Evolutionary conservation across 2,329 filamentous ascomycete genomes (phyloP), one percentile per base, ranked within the genome.

Genomic region (Aspergillus caelatus): DNA sequence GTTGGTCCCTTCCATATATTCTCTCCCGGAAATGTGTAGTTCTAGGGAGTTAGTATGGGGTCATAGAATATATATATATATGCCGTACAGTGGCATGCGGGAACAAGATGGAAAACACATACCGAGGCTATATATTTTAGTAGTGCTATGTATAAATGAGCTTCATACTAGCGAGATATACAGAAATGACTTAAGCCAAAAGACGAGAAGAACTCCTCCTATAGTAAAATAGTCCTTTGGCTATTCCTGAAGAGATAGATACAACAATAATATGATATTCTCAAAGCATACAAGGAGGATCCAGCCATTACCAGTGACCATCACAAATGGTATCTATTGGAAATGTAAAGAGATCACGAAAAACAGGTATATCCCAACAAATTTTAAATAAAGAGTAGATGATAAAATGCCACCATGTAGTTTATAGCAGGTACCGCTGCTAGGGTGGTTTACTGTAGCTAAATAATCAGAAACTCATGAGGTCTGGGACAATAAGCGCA

Each of bases 391-490:
- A 30, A 52, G 26, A 26, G 26, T 26, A 26, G 7, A 26, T 8
- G 26, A 50, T 21, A 32, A 30, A 21, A 4, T 19, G 32, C 46
- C 46, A 34, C 43, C 39, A 36, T 53, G n/a, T 43, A 57, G 50
- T 21, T 34, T 19, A 36, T 46, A 59, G 43, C 36, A 55, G 52
- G 32, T 5, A 8, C 36, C 14, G 21, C 34, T 11, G 12, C 52
- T 26, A 21, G 16, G 52, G n/a, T 10, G 21, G 32, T 36, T 36
- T 26, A 19, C 34, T 55, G 19, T 46, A 50, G 21, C 4, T 34
- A 36, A 5, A 54, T 23, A 28, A 52, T 65, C 80, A 85, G 65
- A 84, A 84, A 69, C 81, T 85, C 81, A 85, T 84, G 66, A 85
- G 78, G 77, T 85, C 83, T 85, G 61, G 12, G 48, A 46, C 30